Conservation (phyloP, 2,329 filamentous ascomycete genomes). For the Diplocarpon mali region DNA sequence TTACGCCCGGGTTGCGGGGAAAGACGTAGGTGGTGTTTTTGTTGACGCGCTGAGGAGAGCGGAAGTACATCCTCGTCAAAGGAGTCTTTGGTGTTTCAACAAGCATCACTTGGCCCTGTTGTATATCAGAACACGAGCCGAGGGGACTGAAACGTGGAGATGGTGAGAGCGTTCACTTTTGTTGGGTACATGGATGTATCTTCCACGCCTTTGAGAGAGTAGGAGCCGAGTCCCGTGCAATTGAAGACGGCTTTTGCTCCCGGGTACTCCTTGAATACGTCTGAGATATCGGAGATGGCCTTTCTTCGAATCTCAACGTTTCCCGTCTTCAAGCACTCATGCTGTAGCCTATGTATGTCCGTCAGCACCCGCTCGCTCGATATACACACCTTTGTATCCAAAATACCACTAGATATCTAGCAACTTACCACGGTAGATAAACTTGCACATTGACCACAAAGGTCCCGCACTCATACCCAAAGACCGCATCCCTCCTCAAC, state of each 20-base stretch:
- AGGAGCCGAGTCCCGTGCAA: conserved; percentile 23
- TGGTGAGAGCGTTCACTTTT: conserved; percentile 3
- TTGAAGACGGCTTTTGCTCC: conserved; percentile 16
- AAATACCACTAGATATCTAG: too few species aligned
- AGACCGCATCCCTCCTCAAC: conserved; percentile 51
- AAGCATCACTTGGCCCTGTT: conserved; percentile 25
- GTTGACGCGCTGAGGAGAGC: conserved; percentile 31
- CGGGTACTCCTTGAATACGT: conserved; percentile 9
- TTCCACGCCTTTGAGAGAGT: conserved; percentile 20
- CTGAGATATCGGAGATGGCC: conserved; percentile 10
- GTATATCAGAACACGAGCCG: background rate
- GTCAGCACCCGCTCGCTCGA: background rate
- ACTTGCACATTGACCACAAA: conserved; percentile 17
- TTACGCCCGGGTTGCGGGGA: conserved; percentile 27
- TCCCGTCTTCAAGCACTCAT: conserved; percentile 11
- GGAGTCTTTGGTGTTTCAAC: conserved; percentile 30
- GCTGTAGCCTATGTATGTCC: conserved; percentile 38
- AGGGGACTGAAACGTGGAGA: background rate
- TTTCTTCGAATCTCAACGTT: conserved; percentile 11
- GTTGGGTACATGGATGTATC: conserved; percentile 25
- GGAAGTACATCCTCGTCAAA: conserved; percentile 32
- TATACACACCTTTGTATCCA: background rate
- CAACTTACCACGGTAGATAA: conserved; percentile 27
- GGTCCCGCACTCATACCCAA: conserved; percentile 56
- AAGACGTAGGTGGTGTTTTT: conserved; percentile 35